These are phyloP conservation scores for Aspergillus ochraceus DNA, from an alignment of 2,329 filamentous ascomycete species.

Conservation along the genomic window DNA sequence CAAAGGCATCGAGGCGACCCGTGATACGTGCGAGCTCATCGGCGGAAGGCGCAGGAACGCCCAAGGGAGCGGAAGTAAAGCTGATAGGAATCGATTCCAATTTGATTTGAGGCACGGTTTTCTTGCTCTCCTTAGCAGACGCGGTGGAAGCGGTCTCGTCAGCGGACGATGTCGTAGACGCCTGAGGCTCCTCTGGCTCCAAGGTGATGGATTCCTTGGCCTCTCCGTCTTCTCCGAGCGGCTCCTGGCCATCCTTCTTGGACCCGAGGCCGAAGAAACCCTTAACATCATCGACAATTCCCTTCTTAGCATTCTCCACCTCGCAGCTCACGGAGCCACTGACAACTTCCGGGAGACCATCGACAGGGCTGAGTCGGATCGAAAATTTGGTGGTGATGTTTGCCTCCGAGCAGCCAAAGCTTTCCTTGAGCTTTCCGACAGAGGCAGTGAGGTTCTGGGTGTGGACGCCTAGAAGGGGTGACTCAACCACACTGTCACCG, in stretches of 20 bases:
- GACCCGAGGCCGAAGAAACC: slow-evolving; percentile 93
- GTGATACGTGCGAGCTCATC: slow-evolving; percentile 54
- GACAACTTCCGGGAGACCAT: slow-evolving; percentile 77
- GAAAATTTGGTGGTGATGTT: slow-evolving; percentile 80
- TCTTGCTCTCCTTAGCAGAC: slow-evolving; percentile 45
- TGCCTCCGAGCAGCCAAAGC: slow-evolving; percentile 71
- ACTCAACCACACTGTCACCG: slow-evolving; percentile 51
- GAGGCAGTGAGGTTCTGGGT: slow-evolving; percentile 86
- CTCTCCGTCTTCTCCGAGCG: slow-evolving; percentile 62
- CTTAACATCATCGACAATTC: slow-evolving; percentile 91
- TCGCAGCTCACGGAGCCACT: slow-evolving; percentile 83
- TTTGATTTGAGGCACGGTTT: slow-evolving; percentile 45
- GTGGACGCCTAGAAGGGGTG: slow-evolving; percentile 64
- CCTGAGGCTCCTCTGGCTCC: slow-evolving; percentile 47
- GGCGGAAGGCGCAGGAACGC: slow-evolving; percentile 37
- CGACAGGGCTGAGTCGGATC: slow-evolving; percentile 68
- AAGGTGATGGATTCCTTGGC: slow-evolving; percentile 51
- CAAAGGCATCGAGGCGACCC: slow-evolving; percentile 78
- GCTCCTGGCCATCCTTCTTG: slow-evolving; percentile 79
- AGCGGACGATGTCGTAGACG: slow-evolving; percentile 44
- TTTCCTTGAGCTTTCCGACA: slow-evolving; percentile 74
- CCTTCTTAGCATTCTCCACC: slow-evolving; percentile 72
- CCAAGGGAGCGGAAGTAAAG: slow-evolving; percentile 50
- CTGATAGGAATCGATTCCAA: slow-evolving; percentile 54
- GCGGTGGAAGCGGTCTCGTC: slow-evolving; percentile 53